phyloP scores from a whole-genome alignment of 208 protist species.

The Leishmania guyanensis region DNA sequence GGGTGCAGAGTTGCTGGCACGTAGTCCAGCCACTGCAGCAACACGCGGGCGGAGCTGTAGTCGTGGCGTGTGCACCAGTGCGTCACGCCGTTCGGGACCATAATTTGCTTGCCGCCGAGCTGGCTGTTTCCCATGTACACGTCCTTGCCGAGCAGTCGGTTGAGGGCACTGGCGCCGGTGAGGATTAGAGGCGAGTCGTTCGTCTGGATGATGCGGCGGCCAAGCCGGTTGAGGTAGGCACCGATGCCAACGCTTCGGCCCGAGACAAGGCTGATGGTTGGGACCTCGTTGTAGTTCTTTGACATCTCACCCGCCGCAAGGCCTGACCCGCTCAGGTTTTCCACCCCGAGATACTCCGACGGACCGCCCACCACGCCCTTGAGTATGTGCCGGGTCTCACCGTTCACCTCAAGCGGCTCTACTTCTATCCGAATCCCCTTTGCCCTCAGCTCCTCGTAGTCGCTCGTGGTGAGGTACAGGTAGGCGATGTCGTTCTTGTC shows the following conservation, averaged over 20 bases:
- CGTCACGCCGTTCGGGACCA: constrained; percentile 97
- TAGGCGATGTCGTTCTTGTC: constrained; percentile 91
- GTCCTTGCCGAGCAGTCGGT: constrained; percentile 94
- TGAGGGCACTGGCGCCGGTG: constrained; percentile 93
- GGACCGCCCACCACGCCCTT: constrained; percentile 92
- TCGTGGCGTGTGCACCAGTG: constrained; percentile 91
- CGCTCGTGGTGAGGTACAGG: constrained; percentile 92
- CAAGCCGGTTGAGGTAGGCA: constrained; percentile 98
- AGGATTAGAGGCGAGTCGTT: constrained; percentile 94
- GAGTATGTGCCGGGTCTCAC: constrained; percentile 86
- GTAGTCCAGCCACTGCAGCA: constrained; percentile 92
- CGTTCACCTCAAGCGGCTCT: constrained; percentile 46
- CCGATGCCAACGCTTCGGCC: constrained; percentile 98
- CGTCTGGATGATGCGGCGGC: constrained; percentile 96
- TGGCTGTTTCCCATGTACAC: constrained; percentile 98
- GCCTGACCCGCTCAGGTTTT: constrained; percentile 97
- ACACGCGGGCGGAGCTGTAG: constrained; percentile 62
- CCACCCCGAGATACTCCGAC: constrained; percentile 96
- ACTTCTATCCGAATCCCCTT: constrained; percentile 48
- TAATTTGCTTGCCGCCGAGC: constrained; percentile 97
- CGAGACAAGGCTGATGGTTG: constrained; percentile 97
- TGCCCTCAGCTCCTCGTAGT: constrained; percentile 76
- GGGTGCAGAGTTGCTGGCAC: constrained; percentile 72
- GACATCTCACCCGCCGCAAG: constrained; percentile 98
- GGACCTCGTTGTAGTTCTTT: constrained; percentile 95